These are phyloP conservation scores for Cytospora leucostoma DNA, from an alignment of 2,329 filamentous ascomycete genomes.

Conservation along the genomic window DNA sequence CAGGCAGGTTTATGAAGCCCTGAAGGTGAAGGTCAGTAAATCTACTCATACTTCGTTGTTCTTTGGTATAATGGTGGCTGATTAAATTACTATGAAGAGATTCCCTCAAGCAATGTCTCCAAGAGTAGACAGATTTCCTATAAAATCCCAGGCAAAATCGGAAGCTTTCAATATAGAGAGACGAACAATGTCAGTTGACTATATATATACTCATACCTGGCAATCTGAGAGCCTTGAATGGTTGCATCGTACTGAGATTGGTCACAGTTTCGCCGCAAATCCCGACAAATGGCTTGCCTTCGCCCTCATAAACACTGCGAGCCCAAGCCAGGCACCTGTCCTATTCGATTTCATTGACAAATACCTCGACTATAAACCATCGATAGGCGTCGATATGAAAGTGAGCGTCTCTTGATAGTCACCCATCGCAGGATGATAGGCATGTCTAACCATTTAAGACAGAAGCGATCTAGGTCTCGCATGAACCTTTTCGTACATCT, in stretches of 20 bases:
- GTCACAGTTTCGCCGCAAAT: not conserved
- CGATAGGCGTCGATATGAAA: not conserved
- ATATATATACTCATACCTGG: not conserved
- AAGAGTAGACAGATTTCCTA: accelerated
- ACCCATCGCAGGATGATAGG: not conserved
- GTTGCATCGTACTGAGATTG: not conserved
- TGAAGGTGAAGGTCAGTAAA: not conserved
- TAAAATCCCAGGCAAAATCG: not conserved
- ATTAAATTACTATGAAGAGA: not conserved
- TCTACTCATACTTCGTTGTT: accelerated
- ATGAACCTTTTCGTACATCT: not conserved
- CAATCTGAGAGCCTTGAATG: not conserved
- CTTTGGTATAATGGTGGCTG: too few species aligned
- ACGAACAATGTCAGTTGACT: not conserved
- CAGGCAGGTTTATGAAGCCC: not conserved
- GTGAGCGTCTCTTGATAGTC: not conserved
- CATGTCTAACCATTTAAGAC: not conserved
- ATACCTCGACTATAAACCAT: slow-evolving; percentile 4
- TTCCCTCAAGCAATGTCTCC: not conserved
- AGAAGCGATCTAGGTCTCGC: not conserved
- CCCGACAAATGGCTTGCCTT: not conserved
- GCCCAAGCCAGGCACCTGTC: not conserved
- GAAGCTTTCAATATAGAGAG: not conserved
- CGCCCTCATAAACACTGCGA: not conserved
- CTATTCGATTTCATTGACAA: slow-evolving; percentile 7